These are phyloP conservation scores for Pittosporum tobira DNA, from an alignment of 129 eudicot genomes.

Conservation along the genomic window DNA sequence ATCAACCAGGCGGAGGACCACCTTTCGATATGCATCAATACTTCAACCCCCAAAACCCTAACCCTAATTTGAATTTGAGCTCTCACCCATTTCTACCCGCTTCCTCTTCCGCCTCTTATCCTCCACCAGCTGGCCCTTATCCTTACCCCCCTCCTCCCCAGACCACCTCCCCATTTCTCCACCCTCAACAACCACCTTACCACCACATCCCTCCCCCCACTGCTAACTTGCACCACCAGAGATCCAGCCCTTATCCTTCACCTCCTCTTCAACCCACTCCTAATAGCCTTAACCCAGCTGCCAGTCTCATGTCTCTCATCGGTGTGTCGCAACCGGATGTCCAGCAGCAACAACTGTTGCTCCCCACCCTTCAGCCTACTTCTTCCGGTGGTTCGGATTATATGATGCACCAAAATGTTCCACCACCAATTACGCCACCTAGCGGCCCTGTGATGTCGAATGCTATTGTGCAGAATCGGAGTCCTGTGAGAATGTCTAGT, in stretches of 20 bases:
- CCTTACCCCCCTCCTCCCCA: constrained; percentile 54
- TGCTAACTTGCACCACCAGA: too few species aligned
- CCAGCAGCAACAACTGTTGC: too few species aligned
- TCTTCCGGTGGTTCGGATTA: constrained; percentile 29
- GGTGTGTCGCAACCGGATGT: constrained; percentile 45
- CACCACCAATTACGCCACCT: neutral
- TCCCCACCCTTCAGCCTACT: constrained; percentile 25
- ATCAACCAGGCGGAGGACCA: constrained; percentile 58
- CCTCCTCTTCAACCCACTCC: constrained; percentile 26
- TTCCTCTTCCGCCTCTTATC: constrained; percentile 51
- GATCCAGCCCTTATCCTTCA: too few species aligned
- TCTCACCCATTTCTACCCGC: constrained; percentile 22
- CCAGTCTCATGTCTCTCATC: constrained; percentile 75
- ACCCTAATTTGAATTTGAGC: constrained; percentile 12
- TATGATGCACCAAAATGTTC: neutral
- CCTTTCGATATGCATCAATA: constrained; percentile 64
- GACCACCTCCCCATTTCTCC: constrained; percentile 45
- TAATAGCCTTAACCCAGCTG: constrained; percentile 56
- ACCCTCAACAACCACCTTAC: constrained; percentile 25
- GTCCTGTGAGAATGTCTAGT: constrained; percentile 72
- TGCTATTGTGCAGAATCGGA: constrained; percentile 31
- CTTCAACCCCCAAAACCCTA: constrained; percentile 70
- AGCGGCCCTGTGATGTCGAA: constrained; percentile 10
- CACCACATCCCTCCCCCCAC: constrained; percentile 21
- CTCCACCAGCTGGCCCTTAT: constrained; percentile 51